Percentiles rank a stretch among this genome's conserved stretches.
phyloP scores from a whole-genome alignment of 345 rosid species.

The Pistacia atlantica region DNA sequence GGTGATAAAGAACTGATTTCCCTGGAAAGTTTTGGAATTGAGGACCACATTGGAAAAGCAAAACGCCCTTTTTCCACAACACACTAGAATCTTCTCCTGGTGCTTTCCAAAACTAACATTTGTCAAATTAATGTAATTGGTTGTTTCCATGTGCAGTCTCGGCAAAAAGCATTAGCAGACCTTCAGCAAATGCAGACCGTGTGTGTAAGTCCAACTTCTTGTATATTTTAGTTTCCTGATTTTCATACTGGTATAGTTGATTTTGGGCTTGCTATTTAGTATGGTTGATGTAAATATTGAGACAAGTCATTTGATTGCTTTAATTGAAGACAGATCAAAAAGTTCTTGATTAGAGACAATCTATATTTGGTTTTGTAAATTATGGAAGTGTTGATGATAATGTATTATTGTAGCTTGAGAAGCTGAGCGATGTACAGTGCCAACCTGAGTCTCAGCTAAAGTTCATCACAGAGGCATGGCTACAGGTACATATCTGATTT shows the following conservation, averaged over 20 bases:
- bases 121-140: not conserved
- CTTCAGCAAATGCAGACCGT: slow-evolving; percentile 77
- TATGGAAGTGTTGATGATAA: slow-evolving; percentile 23
- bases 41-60: too few species aligned
- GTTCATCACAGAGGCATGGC: slow-evolving; percentile 87
- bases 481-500: slow-evolving; percentile 55
- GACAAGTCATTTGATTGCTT: slow-evolving; percentile 13
- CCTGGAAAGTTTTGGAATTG: too few species aligned
- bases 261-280: not conserved
- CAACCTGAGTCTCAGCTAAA: slow-evolving; percentile 86
- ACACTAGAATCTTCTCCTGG: too few species aligned
- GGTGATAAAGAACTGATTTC: too few species aligned
- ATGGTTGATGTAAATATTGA: slow-evolving; percentile 16
- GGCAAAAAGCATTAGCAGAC: slow-evolving; percentile 84
- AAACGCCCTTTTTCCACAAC: too few species aligned
- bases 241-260: slow-evolving; percentile 17
- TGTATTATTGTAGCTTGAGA: slow-evolving; percentile 56
- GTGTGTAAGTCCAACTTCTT: slow-evolving; percentile 53
- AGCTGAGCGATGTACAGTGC: slow-evolving; percentile 80
- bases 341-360: not conserved
- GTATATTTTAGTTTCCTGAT: slow-evolving; percentile 4
- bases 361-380: not conserved
- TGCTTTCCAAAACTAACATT: too few species aligned
- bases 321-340: not conserved
- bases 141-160: slow-evolving; percentile 62